Percentiles rank a stretch among this genome's conserved stretches.
Conservation (phyloP, 192 early-diverging fungal species). For the Coemansia sp. region DNA sequence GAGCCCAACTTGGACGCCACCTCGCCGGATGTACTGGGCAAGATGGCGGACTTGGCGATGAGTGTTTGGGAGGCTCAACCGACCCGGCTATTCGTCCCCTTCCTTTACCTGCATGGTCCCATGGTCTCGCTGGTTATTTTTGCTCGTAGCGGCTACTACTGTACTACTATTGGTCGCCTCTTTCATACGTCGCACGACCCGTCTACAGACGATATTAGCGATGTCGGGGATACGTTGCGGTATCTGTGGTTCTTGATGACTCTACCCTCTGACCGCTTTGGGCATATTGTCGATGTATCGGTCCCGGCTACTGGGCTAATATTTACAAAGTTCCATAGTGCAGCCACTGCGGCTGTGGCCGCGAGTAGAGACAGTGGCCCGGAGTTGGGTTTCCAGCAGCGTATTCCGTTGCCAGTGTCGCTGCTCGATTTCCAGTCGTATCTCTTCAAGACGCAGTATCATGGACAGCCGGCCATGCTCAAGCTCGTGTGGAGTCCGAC, state of each 20-base stretch:
- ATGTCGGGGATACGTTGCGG: not conserved
- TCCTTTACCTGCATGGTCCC: constrained; percentile 8
- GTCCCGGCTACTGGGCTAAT: not conserved
- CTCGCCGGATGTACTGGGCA: not conserved
- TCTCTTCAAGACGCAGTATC: constrained; percentile 1
- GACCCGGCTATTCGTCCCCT: constrained; percentile 9
- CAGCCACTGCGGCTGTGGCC: not conserved
- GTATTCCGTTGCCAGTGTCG: constrained; percentile 1
- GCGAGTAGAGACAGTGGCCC: not conserved
- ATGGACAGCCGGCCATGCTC: not conserved
- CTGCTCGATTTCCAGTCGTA: not conserved
- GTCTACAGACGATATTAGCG: not conserved
- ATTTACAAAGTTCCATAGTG: not conserved
- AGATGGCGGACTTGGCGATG: constrained; percentile 6
- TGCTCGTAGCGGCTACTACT: constrained; percentile 6
- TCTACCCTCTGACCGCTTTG: not conserved
- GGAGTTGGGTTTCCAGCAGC: not conserved
- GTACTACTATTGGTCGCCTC: not conserved
- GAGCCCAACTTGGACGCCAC: not conserved
- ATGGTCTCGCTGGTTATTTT: not conserved
- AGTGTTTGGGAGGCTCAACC: constrained; percentile 12
- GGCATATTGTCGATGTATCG: not conserved
- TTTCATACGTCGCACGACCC: not conserved
- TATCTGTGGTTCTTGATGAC: constrained; percentile 5
- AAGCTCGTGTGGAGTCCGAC: constrained; percentile 21